Percentiles rank a stretch among this genome's conserved stretches.
phyloP scores from a whole-genome alignment of 1,284 basidiomycete species.

The Cryptococcus jaspeensis region DNA sequence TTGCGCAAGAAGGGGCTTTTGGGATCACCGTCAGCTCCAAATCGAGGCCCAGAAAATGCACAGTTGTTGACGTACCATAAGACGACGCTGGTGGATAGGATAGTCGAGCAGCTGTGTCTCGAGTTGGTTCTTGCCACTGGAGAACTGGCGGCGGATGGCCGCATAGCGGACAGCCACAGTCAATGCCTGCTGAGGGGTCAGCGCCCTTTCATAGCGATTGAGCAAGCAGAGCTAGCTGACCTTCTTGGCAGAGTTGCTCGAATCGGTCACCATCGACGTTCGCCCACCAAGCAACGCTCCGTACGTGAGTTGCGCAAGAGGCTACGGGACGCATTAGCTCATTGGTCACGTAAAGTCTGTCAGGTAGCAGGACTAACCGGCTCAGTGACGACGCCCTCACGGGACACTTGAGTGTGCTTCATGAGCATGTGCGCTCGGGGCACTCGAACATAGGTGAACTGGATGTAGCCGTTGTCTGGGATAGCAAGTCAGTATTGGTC shows the following conservation, averaged over 20 bases:
- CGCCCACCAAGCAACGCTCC: conserved; percentile 59
- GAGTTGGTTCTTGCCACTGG: conserved; percentile 50
- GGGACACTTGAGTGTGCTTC: conserved; percentile 59
- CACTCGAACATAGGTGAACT: conserved; percentile 60
- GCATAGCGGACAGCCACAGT: conserved; percentile 60
- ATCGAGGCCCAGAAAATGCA: not conserved
- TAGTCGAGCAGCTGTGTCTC: conserved; percentile 61
- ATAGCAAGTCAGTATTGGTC: not conserved
- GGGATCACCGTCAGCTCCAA: conserved; percentile 5
- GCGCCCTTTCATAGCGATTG: not conserved
- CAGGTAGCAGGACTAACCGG: conserved; percentile 27
- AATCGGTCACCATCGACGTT: conserved; percentile 59
- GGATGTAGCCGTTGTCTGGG: conserved; percentile 54
- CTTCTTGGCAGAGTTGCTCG: conserved; percentile 57
- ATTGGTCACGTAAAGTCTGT: not conserved
- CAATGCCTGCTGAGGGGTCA: conserved; percentile 47
- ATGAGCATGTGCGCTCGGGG: conserved; percentile 60
- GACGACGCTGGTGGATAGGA: conserved; percentile 60
- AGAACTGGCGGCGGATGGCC: conserved; percentile 59
- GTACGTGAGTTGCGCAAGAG: conserved; percentile 60
- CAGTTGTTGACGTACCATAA: conserved; percentile 51
- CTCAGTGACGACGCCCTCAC: conserved; percentile 52
- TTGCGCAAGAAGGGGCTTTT: conserved; percentile 57
- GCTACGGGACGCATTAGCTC: conserved; percentile 43
- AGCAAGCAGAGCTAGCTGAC: conserved; percentile 14